Evolutionary conservation across 108 stramenopile species (phyloP), one percentile per base, ranked within the genome.

Genomic region (Conticribra weissflogii): DNA sequence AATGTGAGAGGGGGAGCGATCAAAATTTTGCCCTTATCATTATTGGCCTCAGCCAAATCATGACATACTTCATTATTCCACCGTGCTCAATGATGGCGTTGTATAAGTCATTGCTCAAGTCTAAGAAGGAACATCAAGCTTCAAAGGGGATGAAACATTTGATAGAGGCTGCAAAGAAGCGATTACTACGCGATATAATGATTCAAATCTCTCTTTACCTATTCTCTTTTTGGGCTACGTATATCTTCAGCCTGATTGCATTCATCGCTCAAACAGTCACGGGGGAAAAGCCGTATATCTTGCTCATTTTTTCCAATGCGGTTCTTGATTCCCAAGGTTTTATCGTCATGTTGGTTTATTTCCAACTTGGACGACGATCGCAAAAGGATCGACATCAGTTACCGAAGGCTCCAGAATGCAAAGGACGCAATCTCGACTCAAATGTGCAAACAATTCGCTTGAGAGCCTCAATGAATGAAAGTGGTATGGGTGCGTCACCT

Each of bases 261-360:
- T 9, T 19, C 1, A 27, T 16, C 3, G 7, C 7, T 33, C 31
- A 14, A 16, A 28, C n/a, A 4, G 15, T 57, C 17, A 57, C 19
- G 3, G n/a, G 22, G 30, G 17, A 29, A 21, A 32, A 28, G 17
- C 4, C n/a, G 4, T 57, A 57, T 52, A 23, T 3, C 7, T 30
- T 66, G 21, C 1, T 12, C 18, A 66, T 66, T 66, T 34, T 28
- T 19, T 3, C 25, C 18, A 66, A 66, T 36, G 5, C 3, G 8
- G n/a, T 66, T 3, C 36, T 36, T 52, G n/a, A 5, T 7, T 51
- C 32, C 2, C 64, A 53, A 54, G 64, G 64, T 22, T 52, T 34
- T 54, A 32, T 66, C 2, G 51, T 53, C 48, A 51, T 51, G n/a
- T 15, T 52, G 23, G 64, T 66, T 4, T 66, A 66, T 25, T 66